These are phyloP conservation scores for Alternaria novae-zelandiae DNA, from an alignment of 2,329 filamentous ascomycete species.

Conservation along the genomic window DNA sequence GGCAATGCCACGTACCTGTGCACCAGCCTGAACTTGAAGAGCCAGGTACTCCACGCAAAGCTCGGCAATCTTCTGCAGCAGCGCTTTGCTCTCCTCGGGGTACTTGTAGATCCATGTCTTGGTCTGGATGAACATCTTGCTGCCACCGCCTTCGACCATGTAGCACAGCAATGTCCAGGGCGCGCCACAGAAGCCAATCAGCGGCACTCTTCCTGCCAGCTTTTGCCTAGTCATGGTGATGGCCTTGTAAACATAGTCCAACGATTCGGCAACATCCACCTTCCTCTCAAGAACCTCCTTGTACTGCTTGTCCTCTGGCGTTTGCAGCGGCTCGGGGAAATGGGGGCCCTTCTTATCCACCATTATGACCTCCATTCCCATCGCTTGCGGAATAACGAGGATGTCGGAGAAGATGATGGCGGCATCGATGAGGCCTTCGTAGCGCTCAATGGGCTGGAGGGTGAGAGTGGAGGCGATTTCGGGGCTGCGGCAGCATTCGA, in stretches of 20 bases:
- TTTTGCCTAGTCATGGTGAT: constrained; percentile 91
- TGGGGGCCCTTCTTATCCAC: constrained; percentile 95
- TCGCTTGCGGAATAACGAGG: constrained; percentile 93
- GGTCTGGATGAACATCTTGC: constrained; percentile 89
- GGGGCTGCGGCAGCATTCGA: constrained; percentile 93
- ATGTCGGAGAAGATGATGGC: constrained; percentile 99
- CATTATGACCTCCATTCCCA: constrained; percentile 99
- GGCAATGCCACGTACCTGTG: constrained; percentile 65
- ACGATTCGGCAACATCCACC: constrained; percentile 82
- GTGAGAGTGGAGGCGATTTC: constrained; percentile 94
- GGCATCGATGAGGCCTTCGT: constrained; percentile 86
- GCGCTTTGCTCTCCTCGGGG: constrained; percentile 75
- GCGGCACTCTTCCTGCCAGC: constrained; percentile 82
- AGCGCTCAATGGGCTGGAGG: constrained; percentile 93
- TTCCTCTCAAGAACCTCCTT: constrained; percentile 73
- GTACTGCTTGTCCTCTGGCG: constrained; percentile 85
- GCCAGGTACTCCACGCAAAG: constrained; percentile 95
- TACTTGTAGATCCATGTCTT: constrained; percentile 98
- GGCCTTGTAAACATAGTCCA: constrained; percentile 95
- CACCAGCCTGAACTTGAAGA: constrained; percentile 88
- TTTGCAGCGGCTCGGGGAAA: constrained; percentile 83
- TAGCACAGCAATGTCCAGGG: constrained; percentile 98
- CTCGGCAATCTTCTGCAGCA: constrained; percentile 90
- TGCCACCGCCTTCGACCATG: constrained; percentile 98
- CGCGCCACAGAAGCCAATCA: constrained; percentile 96